A percentile compares a stretch with the other conserved stretches of the same genome.
These are phyloP conservation scores for Spongispora temasekensis DNA, from an alignment of 1,284 basidiomycete species.

Conservation along the genomic window DNA sequence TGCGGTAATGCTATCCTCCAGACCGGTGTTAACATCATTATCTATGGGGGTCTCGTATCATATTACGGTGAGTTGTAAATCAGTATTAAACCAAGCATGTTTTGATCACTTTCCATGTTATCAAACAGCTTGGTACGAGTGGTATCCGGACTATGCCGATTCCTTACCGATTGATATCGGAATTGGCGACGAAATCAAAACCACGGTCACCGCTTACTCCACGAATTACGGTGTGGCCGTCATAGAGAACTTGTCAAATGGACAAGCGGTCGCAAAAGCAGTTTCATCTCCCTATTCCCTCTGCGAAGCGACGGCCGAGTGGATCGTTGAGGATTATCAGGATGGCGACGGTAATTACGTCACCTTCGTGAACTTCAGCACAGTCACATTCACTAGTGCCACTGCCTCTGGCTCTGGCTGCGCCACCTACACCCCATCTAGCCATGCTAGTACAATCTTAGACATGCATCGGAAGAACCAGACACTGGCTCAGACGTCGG, in stretches of 20 bases:
- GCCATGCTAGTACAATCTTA: background rate
- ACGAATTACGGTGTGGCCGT: background rate
- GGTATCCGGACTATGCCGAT: background rate
- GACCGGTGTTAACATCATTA: background rate
- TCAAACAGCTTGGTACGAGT: background rate
- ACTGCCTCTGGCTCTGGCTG: background rate
- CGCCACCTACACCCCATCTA: background rate
- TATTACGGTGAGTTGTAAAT: background rate
- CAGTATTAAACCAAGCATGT: background rate
- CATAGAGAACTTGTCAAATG: background rate
- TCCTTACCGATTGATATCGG: background rate
- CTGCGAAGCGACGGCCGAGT: background rate
- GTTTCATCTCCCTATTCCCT: background rate
- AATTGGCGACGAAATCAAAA: background rate
- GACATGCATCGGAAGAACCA: background rate
- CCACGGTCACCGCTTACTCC: background rate
- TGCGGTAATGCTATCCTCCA: background rate
- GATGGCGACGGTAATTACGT: background rate
- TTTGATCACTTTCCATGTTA: background rate
- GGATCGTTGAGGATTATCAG: background rate
- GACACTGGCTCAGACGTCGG: background rate
- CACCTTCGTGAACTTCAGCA: background rate
- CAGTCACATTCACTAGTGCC: background rate
- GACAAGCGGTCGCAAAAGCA: background rate
- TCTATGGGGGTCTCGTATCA: background rate